phyloP scores from a whole-genome alignment of 2,329 filamentous ascomycete species.

The Lasiodiplodia hormozganensis region DNA sequence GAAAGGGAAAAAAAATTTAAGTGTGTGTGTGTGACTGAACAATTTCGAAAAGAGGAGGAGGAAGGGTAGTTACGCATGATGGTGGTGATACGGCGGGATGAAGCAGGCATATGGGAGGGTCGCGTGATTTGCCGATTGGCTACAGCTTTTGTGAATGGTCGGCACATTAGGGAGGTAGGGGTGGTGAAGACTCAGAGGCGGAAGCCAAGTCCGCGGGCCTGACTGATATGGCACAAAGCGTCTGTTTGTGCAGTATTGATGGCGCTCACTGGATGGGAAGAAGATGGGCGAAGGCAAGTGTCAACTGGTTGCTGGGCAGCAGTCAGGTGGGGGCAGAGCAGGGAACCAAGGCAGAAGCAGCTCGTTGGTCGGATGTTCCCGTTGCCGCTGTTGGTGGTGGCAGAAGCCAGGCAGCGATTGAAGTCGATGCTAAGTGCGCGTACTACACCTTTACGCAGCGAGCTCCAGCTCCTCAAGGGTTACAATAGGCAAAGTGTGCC shows the following conservation, averaged over 20 bases:
- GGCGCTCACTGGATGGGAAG: not conserved
- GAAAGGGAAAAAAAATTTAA: not conserved
- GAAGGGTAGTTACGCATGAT: not conserved
- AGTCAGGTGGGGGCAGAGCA: constrained; percentile 1
- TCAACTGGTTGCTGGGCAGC: not conserved
- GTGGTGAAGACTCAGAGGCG: not conserved
- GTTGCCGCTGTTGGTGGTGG: constrained; percentile 15
- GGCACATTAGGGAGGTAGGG: not conserved
- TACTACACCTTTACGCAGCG: not conserved
- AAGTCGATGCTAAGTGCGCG: not conserved
- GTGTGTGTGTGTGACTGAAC: not conserved
- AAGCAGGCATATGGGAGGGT: constrained; percentile 11
- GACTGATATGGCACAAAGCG: not conserved
- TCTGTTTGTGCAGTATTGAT: constrained; percentile 6
- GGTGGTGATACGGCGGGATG: constrained; percentile 3
- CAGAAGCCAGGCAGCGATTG: not conserved
- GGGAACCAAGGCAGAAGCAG: not conserved
- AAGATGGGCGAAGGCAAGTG: not conserved
- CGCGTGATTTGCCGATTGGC: constrained; percentile 15
- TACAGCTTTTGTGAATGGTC: not conserved
- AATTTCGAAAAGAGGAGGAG: not conserved
- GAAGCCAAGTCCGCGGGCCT: not conserved
- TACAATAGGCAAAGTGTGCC: not conserved
- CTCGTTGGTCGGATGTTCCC: not conserved
- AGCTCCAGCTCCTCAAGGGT: not conserved